Evolutionary conservation across 164 flowering plant species (phyloP).

Genomic region (Aristolochia californica): DNA sequence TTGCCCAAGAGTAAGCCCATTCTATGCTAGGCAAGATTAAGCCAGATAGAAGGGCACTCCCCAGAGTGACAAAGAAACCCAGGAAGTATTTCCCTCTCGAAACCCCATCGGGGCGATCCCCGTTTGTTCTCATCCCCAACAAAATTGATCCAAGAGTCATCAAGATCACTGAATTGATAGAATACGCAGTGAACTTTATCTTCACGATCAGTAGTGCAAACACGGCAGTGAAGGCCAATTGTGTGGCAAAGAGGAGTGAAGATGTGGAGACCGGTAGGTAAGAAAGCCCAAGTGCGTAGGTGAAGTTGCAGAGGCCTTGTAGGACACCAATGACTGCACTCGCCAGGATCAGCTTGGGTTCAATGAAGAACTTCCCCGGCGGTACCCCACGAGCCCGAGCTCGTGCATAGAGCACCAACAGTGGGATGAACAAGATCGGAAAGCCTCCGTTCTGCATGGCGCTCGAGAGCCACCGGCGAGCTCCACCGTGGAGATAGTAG

Average conservation of each 20-base stretch:
- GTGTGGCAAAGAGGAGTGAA: slow-evolving; percentile 18
- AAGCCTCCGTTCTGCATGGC: too few species aligned
- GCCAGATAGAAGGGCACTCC: slow-evolving; percentile 12
- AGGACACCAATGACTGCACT: slow-evolving; percentile 13
- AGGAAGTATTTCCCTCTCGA: slow-evolving; percentile 9
- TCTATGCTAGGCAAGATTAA: slow-evolving; percentile 15
- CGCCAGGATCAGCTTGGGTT: slow-evolving; percentile 1
- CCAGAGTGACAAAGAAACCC: slow-evolving; percentile 18
- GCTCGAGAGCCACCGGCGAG: too few species aligned
- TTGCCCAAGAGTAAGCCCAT: slow-evolving; percentile 10
- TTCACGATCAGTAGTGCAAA: slow-evolving; percentile 19
- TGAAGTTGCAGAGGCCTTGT: slow-evolving; percentile 11
- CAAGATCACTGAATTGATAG: slow-evolving; percentile 19
- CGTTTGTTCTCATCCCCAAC: slow-evolving; percentile 14
- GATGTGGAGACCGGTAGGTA: slow-evolving; percentile 25
- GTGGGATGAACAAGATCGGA: too few species aligned
- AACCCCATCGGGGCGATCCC: slow-evolving; percentile 17
- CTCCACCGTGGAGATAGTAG: too few species aligned
- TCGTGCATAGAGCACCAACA: too few species aligned
- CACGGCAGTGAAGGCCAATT: slow-evolving; percentile 25
- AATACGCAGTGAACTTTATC: slow-evolving; percentile 19
- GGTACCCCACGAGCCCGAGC: too few species aligned
- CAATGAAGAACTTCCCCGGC: background rate
- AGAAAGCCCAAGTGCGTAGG: slow-evolving; percentile 11
- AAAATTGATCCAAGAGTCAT: slow-evolving; percentile 19